phyloP scores from a whole-genome alignment of 108 stramenopile species.

The Cylindrotheca fusiformis region DNA sequence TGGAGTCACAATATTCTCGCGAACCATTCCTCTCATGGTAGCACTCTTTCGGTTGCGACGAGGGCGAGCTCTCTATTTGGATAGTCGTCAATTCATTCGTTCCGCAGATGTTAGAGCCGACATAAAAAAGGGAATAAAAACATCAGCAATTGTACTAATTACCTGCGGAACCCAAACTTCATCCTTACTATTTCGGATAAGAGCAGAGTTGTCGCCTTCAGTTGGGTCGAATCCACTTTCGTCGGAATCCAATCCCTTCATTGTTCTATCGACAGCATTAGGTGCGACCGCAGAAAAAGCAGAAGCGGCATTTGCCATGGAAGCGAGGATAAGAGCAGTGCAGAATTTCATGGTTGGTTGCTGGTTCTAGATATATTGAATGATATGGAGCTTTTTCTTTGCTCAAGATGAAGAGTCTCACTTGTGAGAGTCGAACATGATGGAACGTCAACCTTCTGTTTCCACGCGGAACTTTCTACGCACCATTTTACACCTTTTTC shows the following conservation, averaged over 20 bases:
- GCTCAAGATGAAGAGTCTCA: no score
- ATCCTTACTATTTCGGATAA: constrained; percentile 52
- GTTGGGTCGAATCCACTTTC: constrained; percentile 66
- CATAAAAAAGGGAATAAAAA: background rate
- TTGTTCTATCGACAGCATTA: constrained; percentile 48
- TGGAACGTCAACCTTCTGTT: no score
- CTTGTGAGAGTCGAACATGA: no score
- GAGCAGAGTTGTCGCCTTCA: constrained; percentile 51
- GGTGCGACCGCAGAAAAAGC: constrained; percentile 41
- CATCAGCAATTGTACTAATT: constrained; percentile 9
- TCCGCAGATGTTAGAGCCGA: no score
- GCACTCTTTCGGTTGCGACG: constrained; percentile 95
- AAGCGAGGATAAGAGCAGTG: constrained; percentile 24
- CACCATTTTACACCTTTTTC: no score
- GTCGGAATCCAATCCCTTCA: constrained; percentile 65
- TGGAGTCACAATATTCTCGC: constrained; percentile 94
- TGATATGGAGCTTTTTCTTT: background rate
- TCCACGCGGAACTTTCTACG: no score
- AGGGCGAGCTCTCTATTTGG: constrained; percentile 73
- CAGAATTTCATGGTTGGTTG: constrained; percentile 41
- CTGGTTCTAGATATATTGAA: background rate
- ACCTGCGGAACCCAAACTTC: constrained; percentile 85
- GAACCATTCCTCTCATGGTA: constrained; percentile 90
- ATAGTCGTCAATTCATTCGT: no score
- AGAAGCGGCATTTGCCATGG: constrained; percentile 11